Evolutionary conservation across 139 green algal species (phyloP).

Genomic region (Raphidocelis subcapitata): DNA sequence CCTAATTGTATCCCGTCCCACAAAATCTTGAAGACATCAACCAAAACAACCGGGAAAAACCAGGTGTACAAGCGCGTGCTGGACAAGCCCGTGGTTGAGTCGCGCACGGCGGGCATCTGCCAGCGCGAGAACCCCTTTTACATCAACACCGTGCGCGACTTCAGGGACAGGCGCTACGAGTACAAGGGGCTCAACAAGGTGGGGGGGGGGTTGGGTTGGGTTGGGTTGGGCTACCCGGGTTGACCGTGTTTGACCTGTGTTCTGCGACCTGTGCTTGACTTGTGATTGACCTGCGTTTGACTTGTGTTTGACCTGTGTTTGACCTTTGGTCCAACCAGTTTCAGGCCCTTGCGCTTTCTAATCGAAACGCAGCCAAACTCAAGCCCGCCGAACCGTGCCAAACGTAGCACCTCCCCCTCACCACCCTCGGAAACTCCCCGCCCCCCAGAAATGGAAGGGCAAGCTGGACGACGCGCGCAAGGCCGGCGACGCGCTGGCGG

Average conservation of each 20-base stretch:
- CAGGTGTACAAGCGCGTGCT: constrained; percentile 96
- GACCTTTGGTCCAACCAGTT: too few relatives aligned
- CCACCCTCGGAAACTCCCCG: not conserved
- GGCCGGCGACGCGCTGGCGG: constrained; percentile 58
- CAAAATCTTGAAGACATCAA: too few relatives aligned
- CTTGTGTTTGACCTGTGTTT: too few relatives aligned
- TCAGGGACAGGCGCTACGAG: constrained; percentile 97
- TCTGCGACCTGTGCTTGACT: too few relatives aligned
- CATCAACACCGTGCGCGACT: constrained; percentile 93
- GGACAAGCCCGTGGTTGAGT: constrained; percentile 91
- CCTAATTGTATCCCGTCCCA: too few relatives aligned
- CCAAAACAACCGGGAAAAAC: too few relatives aligned
- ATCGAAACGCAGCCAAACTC: too few relatives aligned
- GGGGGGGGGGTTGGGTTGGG: not conserved
- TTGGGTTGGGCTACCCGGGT: not conserved
- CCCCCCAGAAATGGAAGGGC: constrained; percentile 69
- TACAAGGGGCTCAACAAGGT: constrained; percentile 98
- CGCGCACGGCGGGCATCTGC: constrained; percentile 83
- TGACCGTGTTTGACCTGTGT: too few relatives aligned
- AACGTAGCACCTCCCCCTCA: not conserved
- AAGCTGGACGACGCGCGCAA: constrained; percentile 84
- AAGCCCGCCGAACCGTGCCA: not conserved
- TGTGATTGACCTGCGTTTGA: too few relatives aligned
- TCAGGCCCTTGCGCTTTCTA: too few relatives aligned
- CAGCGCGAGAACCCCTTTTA: constrained; percentile 98